Base-by-base conservation (phyloP, 192 early-diverging fungal genomes). In the Backusella circina region DNA sequence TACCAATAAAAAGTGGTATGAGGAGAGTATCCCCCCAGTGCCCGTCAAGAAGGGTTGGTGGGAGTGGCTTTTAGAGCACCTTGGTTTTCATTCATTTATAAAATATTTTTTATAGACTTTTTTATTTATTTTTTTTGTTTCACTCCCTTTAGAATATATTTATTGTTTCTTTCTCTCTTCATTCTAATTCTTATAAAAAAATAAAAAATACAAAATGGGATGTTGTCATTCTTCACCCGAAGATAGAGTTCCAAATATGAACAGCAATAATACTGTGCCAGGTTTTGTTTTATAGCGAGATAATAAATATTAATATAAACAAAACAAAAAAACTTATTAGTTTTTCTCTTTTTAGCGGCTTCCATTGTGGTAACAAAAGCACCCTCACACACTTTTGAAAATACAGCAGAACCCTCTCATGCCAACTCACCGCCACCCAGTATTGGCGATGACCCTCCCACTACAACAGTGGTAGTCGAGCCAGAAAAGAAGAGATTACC, bases 141-240 rank as follows among this genome's bases (percentile, higher is more conserved):
- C 44, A 28, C 26, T 71, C 30, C 10, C 39, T 50, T 31, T n/a
- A n/a, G n/a, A n/a, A n/a, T n/a, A n/a, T n/a, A n/a, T n/a, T n/a
- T 28, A 7, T 12, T 36, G 15, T 36, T 33, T 6, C 16, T 21
- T 7, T 23, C 18, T 26, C 16, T 16, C 30, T 6, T 44, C n/a
- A 1, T 38, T 38, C 18, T 67, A 32, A 15, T 0, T 67, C 13
- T 68, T 68, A 7, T 28, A 65, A 65, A 41, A 68, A 13, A 68
- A 10, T 5, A 61, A 61, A 23, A 65, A 30, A 64, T n/a, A n/a
- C 50, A 71, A 71, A 47, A 71, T 73, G 71, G 71, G 71, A 13
- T 73, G 71, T 23, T 73, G 71, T 57, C 33, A 51, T n/a, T 73
- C 71, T 37, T 21, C 21, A 64, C 54, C 51, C n/a, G n/a, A 73